Conservation (phyloP, 1,284 basidiomycete species). For the Irpex lacteus region DNA sequence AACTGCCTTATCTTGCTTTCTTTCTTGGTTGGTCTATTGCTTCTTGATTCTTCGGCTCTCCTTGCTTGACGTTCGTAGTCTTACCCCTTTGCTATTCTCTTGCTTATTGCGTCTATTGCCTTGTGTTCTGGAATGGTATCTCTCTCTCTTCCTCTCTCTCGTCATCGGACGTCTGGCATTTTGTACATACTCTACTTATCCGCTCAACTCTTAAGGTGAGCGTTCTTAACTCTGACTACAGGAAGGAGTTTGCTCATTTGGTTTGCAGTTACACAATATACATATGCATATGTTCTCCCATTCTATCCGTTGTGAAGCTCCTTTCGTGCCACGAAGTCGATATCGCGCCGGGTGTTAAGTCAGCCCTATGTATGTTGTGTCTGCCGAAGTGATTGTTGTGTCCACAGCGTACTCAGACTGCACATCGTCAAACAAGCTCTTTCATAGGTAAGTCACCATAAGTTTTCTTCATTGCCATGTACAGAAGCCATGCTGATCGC, state of each 20-base stretch:
- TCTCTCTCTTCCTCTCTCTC: neutral
- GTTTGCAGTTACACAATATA: neutral
- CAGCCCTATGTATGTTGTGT: too few relatives aligned
- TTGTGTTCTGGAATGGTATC: neutral
- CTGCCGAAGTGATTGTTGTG: too few relatives aligned
- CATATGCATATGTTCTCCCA: neutral
- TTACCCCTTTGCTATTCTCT: neutral
- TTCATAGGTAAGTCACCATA: too few relatives aligned
- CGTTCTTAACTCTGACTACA: neutral
- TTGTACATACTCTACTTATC: too few relatives aligned
- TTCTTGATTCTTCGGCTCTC: neutral
- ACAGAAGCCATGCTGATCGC: too few relatives aligned
- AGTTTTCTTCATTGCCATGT: too few relatives aligned
- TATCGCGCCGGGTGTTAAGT: too few relatives aligned
- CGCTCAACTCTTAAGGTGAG: too few relatives aligned
- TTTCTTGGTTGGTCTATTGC: neutral
- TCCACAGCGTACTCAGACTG: too few relatives aligned
- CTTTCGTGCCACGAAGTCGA: too few relatives aligned
- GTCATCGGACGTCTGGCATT: neutral
- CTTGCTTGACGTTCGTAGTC: neutral
- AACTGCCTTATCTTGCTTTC: neutral
- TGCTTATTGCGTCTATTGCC: neutral
- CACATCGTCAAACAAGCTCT: too few relatives aligned
- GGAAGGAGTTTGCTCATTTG: neutral
- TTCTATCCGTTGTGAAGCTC: neutral